A percentile compares a stretch with the other conserved stretches of the same genome.
Conservation (phyloP, 148 eudicot species). For the Rhododendron griersonianum region DNA sequence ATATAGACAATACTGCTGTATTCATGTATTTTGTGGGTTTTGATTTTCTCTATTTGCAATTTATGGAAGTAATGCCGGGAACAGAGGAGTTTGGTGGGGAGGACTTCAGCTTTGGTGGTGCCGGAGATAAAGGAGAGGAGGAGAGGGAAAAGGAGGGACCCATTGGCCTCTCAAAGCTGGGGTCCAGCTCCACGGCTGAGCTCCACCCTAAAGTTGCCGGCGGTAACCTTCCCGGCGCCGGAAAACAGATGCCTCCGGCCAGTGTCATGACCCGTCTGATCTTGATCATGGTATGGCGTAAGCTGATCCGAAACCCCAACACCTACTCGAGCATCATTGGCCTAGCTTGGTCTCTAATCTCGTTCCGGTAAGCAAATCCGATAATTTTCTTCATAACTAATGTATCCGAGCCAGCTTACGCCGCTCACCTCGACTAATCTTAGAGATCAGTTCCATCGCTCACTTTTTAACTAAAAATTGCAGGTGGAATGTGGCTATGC, state of each 20-base stretch:
- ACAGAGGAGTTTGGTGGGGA: constrained; percentile 52
- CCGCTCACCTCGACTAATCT: too few species aligned
- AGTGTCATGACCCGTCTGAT: constrained; percentile 90
- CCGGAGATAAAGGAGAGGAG: constrained; percentile 39
- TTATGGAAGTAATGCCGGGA: constrained; percentile 26
- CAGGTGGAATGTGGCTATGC: constrained; percentile 90
- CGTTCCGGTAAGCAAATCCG: constrained; percentile 38
- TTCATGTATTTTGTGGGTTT: background rate
- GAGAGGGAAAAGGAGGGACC: constrained; percentile 44
- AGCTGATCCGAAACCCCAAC: constrained; percentile 81
- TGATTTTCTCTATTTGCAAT: background rate
- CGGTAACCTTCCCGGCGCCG: constrained; percentile 20
- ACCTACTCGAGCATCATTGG: constrained; percentile 80
- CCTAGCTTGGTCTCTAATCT: constrained; percentile 66
- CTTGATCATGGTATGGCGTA: constrained; percentile 75
- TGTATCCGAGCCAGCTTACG: fast-evolving
- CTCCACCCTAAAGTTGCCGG: constrained; percentile 42
- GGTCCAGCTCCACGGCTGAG: constrained; percentile 58
- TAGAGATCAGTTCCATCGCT: too few species aligned
- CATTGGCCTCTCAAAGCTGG: constrained; percentile 45
- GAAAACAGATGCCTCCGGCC: constrained; percentile 83
- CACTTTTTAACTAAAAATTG: constrained; percentile 2
- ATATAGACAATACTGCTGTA: too few species aligned
- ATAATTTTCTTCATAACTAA: background rate
- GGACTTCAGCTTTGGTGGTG: constrained; percentile 55